These are phyloP conservation scores for Soucietia sequanensis DNA, from an alignment of 805 yeast species.

Conservation along the genomic window DNA sequence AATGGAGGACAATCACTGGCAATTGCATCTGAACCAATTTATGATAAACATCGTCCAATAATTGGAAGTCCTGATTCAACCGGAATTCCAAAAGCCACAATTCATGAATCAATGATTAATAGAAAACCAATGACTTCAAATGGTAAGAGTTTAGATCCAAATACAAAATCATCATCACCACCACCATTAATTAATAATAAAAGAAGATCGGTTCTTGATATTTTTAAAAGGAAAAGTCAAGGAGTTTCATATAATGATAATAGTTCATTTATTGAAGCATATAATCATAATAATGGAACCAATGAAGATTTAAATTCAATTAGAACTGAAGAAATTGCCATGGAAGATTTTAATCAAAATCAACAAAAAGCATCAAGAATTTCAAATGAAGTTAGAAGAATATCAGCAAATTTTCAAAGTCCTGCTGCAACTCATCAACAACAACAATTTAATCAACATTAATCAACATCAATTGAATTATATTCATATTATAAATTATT, in stretches of 20 bases:
- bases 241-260: constrained; percentile 25
- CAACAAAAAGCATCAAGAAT: constrained; percentile 20
- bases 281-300: constrained; percentile 25
- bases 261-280: constrained; percentile 31
- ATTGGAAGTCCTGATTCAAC: constrained; percentile 17
- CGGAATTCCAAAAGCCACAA: too few species aligned
- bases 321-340: constrained; percentile 51
- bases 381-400: constrained; percentile 10
- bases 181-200: constrained; percentile 6
- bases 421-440: too few species aligned
- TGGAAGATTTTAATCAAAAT: constrained; percentile 39
- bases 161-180: background rate
- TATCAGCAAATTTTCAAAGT: background rate
- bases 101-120: constrained; percentile 5
- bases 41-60: background rate
- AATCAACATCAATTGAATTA: too few species aligned
- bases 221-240: constrained; percentile 35
- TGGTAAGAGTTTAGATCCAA: background rate
- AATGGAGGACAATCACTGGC: background rate
- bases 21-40: background rate
- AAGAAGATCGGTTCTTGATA: constrained; percentile 31
- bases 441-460: too few species aligned
- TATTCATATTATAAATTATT: too few species aligned
- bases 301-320: constrained; percentile 30
- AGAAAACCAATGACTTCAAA: too few species aligned